Base-by-base conservation (phyloP, 108 stramenopile genomes). In the Aurantiochytrium sp. region DNA sequence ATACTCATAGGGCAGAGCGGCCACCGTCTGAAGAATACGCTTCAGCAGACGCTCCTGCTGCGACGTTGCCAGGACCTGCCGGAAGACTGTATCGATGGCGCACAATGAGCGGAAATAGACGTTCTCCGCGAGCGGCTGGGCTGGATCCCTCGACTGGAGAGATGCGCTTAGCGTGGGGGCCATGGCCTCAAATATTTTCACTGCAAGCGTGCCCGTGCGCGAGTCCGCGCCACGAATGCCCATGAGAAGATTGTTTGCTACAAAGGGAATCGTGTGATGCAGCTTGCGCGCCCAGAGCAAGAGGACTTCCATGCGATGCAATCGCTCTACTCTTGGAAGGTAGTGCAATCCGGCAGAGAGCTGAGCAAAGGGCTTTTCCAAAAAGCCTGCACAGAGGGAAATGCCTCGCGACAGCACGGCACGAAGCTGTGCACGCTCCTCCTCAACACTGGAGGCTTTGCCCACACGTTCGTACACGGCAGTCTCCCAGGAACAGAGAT, bases 271-370 rank as follows among this genome's bases (percentile, higher is more conserved):
- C 10, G 10, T 53, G n/a, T 4, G 45, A 12, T 47, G n/a, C n/a
- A 83, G n/a, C 51, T 53, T 83, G 19, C 25, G n/a, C 12, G 76
- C 44, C 76, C 76, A 83, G 5, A 83, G 76, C 1, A 83, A 23
- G n/a, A 83, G 28, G n/a, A 47, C 28, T 35, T 83, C 76, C 76
- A 83, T 53, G 76, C 76, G 76, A 35, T 83, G 76, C 25, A 83
- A 4, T 6, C 4, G 19, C 51, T 83, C 76, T 18, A 25, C 76
- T 6, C 18, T 23, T 12, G 76, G 76, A 12, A 83, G 51, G 23
- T 83, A 53, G 44, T 83, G 76, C 6, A 83, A 35, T 6, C 76
- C 76, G 10, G 49, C 51, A 0, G 76, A 83, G 49, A 83, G n/a
- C 45, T 53, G 45, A 43, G 51, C 49, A n/a, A 83, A 28, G n/a